phyloP scores from a whole-genome alignment of 108 stramenopile species.

The Aurantiochytrium sp. region DNA sequence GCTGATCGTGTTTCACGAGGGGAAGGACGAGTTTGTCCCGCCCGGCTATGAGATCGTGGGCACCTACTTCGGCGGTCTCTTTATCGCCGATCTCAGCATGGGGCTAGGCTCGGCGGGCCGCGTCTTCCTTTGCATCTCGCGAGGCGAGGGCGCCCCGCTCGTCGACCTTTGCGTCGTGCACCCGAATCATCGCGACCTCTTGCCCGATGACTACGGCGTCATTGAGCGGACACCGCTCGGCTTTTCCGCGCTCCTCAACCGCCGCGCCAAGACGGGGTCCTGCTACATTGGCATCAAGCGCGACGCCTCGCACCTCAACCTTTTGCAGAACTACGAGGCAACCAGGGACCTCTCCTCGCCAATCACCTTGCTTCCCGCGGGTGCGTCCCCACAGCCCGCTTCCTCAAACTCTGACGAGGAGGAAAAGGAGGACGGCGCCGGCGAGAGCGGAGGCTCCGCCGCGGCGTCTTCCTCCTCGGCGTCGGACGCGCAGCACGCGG shows the following conservation, averaged over 20 bases:
- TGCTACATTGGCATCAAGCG: neutral
- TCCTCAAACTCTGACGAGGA: neutral
- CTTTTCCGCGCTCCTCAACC: neutral
- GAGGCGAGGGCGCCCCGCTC: neutral
- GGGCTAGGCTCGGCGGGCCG: neutral
- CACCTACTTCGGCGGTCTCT: neutral
- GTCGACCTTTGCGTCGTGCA: neutral
- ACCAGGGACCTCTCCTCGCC: neutral
- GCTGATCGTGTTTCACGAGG: neutral
- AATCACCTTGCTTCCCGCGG: too few relatives aligned
- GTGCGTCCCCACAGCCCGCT: neutral
- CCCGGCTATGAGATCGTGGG: conserved; percentile 25
- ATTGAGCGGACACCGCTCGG: conserved; percentile 22
- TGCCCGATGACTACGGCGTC: conserved; percentile 15
- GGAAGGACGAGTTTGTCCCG: conserved; percentile 17
- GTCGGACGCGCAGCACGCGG: too few relatives aligned
- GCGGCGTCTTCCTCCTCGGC: too few relatives aligned
- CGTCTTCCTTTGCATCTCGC: neutral
- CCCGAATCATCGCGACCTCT: neutral
- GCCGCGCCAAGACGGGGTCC: neutral
- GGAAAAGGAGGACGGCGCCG: neutral
- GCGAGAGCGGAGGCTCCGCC: too few relatives aligned
- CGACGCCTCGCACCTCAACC: neutral
- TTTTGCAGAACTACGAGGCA: neutral
- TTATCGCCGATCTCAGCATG: neutral